These are phyloP conservation scores for Mrakia hoshinonis DNA, from an alignment of 768 basidiomycete genomes.

Conservation along the genomic window DNA sequence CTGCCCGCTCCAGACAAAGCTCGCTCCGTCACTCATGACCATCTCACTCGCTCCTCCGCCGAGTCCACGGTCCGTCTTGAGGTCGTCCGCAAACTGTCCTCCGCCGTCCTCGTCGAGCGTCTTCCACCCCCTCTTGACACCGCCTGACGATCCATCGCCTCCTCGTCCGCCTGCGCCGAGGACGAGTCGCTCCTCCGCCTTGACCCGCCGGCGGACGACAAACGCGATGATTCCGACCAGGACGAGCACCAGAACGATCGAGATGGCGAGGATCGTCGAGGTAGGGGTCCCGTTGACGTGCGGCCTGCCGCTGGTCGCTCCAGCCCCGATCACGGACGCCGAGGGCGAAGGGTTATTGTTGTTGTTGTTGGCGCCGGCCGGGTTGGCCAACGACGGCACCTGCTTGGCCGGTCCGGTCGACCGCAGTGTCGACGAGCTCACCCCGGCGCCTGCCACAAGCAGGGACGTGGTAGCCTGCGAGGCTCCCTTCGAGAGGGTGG, in stretches of 20 bases:
- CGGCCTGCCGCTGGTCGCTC: neutral
- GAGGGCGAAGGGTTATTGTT: neutral
- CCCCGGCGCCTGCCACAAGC: neutral
- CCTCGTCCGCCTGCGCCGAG: neutral
- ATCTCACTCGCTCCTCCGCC: neutral
- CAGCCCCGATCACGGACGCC: neutral
- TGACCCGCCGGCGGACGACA: neutral
- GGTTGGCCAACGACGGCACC: neutral
- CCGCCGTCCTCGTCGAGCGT: neutral
- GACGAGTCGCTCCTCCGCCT: neutral
- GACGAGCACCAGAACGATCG: neutral
- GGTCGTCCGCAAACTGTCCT: neutral
- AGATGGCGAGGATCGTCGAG: neutral
- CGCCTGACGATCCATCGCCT: neutral
- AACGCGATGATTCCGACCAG: neutral
- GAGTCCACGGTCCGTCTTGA: neutral
- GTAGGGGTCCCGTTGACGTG: neutral
- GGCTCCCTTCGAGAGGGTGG: neutral
- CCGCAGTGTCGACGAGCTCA: neutral
- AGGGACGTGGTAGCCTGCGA: neutral
- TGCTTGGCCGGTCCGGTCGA: neutral
- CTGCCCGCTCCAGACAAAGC: neutral
- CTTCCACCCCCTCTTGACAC: neutral
- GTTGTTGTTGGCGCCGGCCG: neutral
- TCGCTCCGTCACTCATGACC: neutral